These are phyloP conservation scores for Microdochium trichocladiopsis DNA, from an alignment of 2,329 filamentous ascomycete genomes.

Conservation along the genomic window DNA sequence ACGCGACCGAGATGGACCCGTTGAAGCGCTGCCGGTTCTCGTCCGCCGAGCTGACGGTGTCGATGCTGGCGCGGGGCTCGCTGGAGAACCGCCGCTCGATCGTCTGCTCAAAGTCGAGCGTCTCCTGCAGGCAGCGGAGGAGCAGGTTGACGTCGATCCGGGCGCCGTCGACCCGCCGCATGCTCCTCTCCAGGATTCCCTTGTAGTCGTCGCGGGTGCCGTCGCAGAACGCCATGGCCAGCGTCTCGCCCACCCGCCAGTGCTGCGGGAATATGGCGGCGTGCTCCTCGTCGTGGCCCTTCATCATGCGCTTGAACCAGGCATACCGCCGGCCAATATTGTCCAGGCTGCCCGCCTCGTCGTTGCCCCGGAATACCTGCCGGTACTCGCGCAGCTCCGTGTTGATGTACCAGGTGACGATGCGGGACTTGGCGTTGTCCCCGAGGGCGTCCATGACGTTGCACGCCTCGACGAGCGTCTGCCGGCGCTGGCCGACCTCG, in stretches of 20 bases:
- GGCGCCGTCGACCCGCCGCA: constrained; percentile 68
- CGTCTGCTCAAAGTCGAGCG: constrained; percentile 91
- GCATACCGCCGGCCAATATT: constrained; percentile 93
- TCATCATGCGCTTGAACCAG: constrained; percentile 94
- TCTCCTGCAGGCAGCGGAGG: constrained; percentile 86
- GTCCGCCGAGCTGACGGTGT: constrained; percentile 76
- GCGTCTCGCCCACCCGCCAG: constrained; percentile 85
- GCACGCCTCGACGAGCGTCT: constrained; percentile 77
- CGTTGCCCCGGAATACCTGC: constrained; percentile 90
- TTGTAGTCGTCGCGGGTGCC: constrained; percentile 94
- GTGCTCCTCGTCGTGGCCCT: constrained; percentile 93
- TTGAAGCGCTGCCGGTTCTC: constrained; percentile 73
- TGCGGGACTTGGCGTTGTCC: constrained; percentile 71
- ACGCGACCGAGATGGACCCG: constrained; percentile 89
- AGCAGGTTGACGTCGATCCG: constrained; percentile 85
- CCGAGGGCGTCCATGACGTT: constrained; percentile 92
- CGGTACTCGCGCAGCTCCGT: constrained; percentile 93
- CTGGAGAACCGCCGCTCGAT: constrained; percentile 77
- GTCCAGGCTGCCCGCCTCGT: constrained; percentile 92
- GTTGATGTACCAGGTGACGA: constrained; percentile 97
- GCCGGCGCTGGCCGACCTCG: constrained; percentile 65
- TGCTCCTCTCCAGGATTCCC: constrained; percentile 80
- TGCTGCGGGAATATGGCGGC: constrained; percentile 75
- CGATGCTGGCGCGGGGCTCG: constrained; percentile 72
- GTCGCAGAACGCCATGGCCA: constrained; percentile 91